Evolutionary conservation across 352 stramenopile species (phyloP).

Genomic region (Phytopythium delawarense): DNA sequence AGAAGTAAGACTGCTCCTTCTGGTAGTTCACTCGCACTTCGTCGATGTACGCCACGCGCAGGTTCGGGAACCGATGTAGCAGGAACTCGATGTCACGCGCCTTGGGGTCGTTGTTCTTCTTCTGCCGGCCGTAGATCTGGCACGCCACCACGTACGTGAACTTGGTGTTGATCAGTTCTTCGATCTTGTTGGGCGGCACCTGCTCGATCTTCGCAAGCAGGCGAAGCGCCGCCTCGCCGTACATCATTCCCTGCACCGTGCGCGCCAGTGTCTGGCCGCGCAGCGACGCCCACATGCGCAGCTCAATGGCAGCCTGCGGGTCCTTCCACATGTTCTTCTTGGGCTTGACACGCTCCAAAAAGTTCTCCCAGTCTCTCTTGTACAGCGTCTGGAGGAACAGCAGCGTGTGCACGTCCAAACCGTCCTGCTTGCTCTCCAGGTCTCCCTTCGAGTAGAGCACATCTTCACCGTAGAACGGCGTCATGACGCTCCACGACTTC

Average conservation of each 20-base stretch:
- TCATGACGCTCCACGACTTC: constrained; percentile 99
- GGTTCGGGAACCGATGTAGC: constrained; percentile 95
- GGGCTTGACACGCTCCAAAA: constrained; percentile 94
- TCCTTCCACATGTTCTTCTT: constrained; percentile 93
- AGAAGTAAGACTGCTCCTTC: constrained; percentile 95
- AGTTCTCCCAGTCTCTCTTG: constrained; percentile 98
- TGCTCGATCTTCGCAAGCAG: constrained; percentile 96
- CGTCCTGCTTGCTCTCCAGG: constrained; percentile 94
- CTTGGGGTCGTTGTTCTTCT: constrained; percentile 98
- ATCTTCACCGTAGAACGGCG: constrained; percentile 98
- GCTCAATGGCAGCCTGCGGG: constrained; percentile 78
- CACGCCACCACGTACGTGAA: constrained; percentile 99
- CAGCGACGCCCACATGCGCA: constrained; percentile 97
- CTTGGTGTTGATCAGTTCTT: constrained; percentile 97
- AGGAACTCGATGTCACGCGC: constrained; percentile 98
- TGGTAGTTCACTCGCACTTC: constrained; percentile 95
- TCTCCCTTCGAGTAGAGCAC: constrained; percentile 97
- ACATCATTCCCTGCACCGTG: constrained; percentile 99
- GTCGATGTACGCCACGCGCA: constrained; percentile 98
- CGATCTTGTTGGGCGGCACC: constrained; percentile 84
- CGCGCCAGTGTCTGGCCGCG: constrained; percentile 96
- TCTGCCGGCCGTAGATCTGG: constrained; percentile 98
- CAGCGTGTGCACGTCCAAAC: constrained; percentile 86
- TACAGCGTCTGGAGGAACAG: constrained; percentile 96
- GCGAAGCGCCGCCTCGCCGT: constrained; percentile 97